Evolutionary conservation across 139 green algal genomes (phyloP).

Genomic region (Gonium pectorale): DNA sequence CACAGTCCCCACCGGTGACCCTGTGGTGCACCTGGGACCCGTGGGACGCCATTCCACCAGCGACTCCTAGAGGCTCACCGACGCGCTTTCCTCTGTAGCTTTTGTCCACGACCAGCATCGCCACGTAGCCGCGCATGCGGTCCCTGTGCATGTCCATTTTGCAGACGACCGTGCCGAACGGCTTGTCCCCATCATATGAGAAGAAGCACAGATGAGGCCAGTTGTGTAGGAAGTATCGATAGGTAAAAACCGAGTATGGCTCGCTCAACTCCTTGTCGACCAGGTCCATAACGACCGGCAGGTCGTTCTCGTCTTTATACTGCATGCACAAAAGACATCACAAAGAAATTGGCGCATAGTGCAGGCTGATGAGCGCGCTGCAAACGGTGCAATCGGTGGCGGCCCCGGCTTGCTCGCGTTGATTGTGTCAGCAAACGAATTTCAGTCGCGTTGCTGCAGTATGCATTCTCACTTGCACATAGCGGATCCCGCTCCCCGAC

Average conservation of each 20-base stretch:
- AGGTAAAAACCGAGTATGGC: constrained; percentile 99
- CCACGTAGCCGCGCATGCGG: constrained; percentile 94
- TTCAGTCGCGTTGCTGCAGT: too few relatives aligned
- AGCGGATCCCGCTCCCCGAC: constrained; percentile 19
- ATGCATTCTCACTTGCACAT: constrained; percentile 51
- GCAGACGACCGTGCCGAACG: constrained; percentile 90
- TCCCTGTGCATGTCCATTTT: constrained; percentile 90
- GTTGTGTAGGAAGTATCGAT: constrained; percentile 92
- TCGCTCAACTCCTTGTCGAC: constrained; percentile 96
- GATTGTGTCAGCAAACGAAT: too few relatives aligned
- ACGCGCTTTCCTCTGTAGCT: constrained; percentile 83
- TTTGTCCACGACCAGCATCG: constrained; percentile 97
- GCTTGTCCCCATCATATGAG: constrained; percentile 70
- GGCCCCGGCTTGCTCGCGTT: too few relatives aligned
- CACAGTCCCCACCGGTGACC: too few relatives aligned
- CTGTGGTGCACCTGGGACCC: too few relatives aligned
- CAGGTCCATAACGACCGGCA: constrained; percentile 90
- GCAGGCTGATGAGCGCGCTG: too few relatives aligned
- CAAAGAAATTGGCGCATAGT: too few relatives aligned
- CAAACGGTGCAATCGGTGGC: too few relatives aligned
- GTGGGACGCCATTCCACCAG: constrained; percentile 1
- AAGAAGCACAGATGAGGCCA: constrained; percentile 96
- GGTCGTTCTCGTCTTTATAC: constrained; percentile 89
- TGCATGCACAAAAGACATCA: constrained; percentile 66
- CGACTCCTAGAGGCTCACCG: constrained; percentile 72